Base-by-base conservation (phyloP, 2,329 filamentous ascomycete genomes). In the Shiraia bambusicola region DNA sequence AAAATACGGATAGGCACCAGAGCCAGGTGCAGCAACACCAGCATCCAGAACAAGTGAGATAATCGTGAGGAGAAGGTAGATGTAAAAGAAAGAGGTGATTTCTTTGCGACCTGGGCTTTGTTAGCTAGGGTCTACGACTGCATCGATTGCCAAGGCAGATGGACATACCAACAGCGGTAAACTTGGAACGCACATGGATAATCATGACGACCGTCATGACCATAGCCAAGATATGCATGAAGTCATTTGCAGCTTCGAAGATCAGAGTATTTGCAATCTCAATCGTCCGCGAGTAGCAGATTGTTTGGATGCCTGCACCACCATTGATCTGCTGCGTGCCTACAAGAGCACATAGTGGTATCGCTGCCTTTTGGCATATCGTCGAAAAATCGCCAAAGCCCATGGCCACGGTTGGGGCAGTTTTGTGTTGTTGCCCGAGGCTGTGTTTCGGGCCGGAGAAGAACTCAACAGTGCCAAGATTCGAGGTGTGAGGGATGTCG, bases 221-320 rank as follows among this genome's bases (percentile, higher is more conserved):
- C 45, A 98, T 76, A 11, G 92, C 88, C 42, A 87, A 75, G 55
- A 98, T 97, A 71, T 98, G 93, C 73, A 93, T 88, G 64, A 92
- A 90, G 49, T 88, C 88, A 15, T 90, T 84, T 19, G 91, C 93
- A 64, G 85, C 88, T 72, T 97, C 84, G 69, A 98, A 98, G 64
- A 98, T 98, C 73, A 97, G 92, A 28, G 93, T 98, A 74, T 98
- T 98, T 56, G 91, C 93, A 55, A 97, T 72, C 71, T 96, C 91
- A 69, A 98, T 92, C 61, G 93, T 94, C 45, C 93, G 84, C 45
- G 93, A 88, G 73, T 92, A 97, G 76, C 93, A 98, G 63, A 84
- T 82, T 42, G 93, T 83, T 68, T 95, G 86, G 53, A 96, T 93
- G 56, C 90, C 88, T 10, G 84, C 80, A 54, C 77, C 80, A 52